phyloP scores from a whole-genome alignment of 2,329 filamentous ascomycete genomes.

The Calcarisporium arbuscula region DNA sequence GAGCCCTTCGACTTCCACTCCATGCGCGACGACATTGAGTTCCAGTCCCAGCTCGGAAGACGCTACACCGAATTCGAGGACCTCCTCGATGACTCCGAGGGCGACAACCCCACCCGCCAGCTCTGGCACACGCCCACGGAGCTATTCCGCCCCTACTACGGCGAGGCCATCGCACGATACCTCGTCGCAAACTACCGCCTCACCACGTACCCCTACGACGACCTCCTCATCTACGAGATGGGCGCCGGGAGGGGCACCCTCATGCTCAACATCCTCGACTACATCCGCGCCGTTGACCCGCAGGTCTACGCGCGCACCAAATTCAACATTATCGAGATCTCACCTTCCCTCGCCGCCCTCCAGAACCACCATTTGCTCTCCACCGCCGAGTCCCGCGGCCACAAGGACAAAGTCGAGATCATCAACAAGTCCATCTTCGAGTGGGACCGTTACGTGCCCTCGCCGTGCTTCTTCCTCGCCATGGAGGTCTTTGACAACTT shows the following conservation, averaged over 20 bases:
- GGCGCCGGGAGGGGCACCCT: constrained; percentile 94
- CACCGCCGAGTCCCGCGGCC: constrained; percentile 63
- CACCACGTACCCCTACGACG: constrained; percentile 88
- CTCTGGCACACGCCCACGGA: constrained; percentile 98
- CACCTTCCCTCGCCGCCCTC: constrained; percentile 67
- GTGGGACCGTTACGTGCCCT: constrained; percentile 81
- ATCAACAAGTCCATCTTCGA: constrained; percentile 94
- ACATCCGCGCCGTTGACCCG: constrained; percentile 82
- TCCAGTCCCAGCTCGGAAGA: constrained; percentile 67
- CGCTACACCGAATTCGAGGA: constrained; percentile 92
- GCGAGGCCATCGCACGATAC: constrained; percentile 94
- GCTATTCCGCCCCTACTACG: constrained; percentile 93
- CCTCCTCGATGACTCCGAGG: constrained; percentile 63
- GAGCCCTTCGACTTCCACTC: constrained; percentile 82
- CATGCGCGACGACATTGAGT: constrained; percentile 79
- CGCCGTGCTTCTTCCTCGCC: constrained; percentile 93
- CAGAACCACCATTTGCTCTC: constrained; percentile 66
- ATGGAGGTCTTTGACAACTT: constrained; percentile 99
- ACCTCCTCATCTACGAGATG: constrained; percentile 98
- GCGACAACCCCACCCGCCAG: constrained; percentile 68
- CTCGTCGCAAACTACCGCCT: constrained; percentile 94
- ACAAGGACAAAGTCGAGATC: constrained; percentile 83
- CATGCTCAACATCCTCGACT: constrained; percentile 97
- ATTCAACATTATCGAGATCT: constrained; percentile 96
- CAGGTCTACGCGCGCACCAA: constrained; percentile 91